Evolutionary conservation across 176 grass and related monocot genomes (phyloP).

Genomic region (Aegilops umbellulata): DNA sequence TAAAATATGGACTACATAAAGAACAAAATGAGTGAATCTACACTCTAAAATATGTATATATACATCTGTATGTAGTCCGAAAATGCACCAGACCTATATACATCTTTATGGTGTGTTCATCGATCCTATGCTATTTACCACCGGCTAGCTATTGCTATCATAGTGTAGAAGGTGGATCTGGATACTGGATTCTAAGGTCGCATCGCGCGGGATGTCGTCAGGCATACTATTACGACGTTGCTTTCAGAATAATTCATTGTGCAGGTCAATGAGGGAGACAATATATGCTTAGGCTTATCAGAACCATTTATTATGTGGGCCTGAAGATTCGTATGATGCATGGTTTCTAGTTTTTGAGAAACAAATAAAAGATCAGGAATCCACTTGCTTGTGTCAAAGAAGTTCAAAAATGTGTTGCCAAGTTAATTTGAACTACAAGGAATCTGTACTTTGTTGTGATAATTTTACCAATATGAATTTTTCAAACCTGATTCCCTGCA

Average conservation of each 20-base stretch:
- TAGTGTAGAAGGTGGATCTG: not conserved
- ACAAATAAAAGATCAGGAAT: not conserved
- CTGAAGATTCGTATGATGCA: not conserved
- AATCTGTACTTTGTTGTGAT: not conserved
- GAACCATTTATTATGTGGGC: not conserved
- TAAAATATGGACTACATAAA: too few relatives aligned
- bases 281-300: not conserved
- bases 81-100: too few relatives aligned
- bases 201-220: not conserved
- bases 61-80: too few relatives aligned
- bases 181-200: not conserved
- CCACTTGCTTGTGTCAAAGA: not conserved
- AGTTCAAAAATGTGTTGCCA: not conserved
- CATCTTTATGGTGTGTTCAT: conserved; percentile 6
- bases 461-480: not conserved
- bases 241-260: conserved; percentile 12
- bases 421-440: not conserved
- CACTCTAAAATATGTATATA: too few relatives aligned
- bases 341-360: not conserved
- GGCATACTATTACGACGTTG: conserved; percentile 9
- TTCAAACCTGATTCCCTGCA: conserved; percentile 21
- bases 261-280: not conserved
- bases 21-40: too few relatives aligned
- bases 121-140: not conserved
- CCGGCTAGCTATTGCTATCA: not conserved